A percentile compares a stretch with the other conserved stretches of the same genome.
phyloP scores from a whole-genome alignment of 805 yeast species.

The Ogataea pilisensis region DNA sequence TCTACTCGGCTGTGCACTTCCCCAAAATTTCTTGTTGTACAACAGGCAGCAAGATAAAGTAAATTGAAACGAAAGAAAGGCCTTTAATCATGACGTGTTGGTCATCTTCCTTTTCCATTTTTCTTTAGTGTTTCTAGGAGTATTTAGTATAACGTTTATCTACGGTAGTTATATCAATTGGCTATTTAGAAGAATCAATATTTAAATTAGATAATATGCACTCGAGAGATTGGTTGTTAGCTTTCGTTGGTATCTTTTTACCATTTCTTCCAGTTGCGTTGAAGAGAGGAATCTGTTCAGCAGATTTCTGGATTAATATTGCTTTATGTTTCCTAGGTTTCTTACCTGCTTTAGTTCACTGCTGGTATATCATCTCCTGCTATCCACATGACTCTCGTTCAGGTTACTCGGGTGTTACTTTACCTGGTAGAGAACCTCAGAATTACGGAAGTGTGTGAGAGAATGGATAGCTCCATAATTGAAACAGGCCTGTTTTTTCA shows the following conservation, averaged over 20 bases:
- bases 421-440: constrained; percentile 33
- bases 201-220: constrained; percentile 31
- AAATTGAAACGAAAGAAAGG: background rate
- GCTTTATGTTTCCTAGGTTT: constrained; percentile 67
- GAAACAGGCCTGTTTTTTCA: constrained; percentile 3
- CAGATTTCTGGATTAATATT: constrained; percentile 59
- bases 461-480: background rate
- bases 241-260: constrained; percentile 60
- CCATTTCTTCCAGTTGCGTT: constrained; percentile 72
- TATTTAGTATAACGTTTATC: no score
- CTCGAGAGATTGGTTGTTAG: constrained; percentile 51
- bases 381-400: constrained; percentile 47
- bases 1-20: background rate
- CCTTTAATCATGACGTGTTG: no score
- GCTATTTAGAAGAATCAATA: no score
- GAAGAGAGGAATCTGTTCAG: constrained; percentile 59
- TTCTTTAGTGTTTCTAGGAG: no score
- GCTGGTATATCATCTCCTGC: constrained; percentile 72
- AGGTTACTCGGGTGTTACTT: constrained; percentile 29
- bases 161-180: no score
- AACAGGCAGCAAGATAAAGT: no score
- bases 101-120: no score
- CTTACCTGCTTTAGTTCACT: constrained; percentile 73
- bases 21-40: background rate
- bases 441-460: constrained; percentile 30